Evolutionary conservation across 1,284 basidiomycete species (phyloP), one percentile per base, ranked within the genome.

Genomic region (Ustilago esculenta): DNA sequence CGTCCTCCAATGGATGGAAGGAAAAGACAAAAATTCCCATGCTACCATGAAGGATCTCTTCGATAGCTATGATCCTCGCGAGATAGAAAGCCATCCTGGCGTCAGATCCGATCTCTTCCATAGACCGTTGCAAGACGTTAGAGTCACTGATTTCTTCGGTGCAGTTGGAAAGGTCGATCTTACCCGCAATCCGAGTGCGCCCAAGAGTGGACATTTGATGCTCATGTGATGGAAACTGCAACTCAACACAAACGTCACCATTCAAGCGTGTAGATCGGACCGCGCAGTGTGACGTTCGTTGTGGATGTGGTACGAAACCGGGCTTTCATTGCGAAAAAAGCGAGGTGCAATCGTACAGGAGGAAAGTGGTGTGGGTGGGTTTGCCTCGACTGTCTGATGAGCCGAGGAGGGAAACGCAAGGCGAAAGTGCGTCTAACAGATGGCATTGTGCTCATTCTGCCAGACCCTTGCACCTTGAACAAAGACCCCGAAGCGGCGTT

Each of bases 121-220:
- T 5, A 85, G 91, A n/a, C 84, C 87, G 2, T 84, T 94, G 10
- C 83, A 86, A 39, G 82, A 88, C n/a, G 87, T 90, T 0, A 87
- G 89, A 15, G 86, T 98, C 61, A 97, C 94, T 4, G 94, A 98
- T 83, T 98, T 98, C 82, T 92, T 98, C 73, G 95, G 95, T 3
- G 92, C 91, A 1, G 92, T 97, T 9, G 86, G 91, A 3, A 89
- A 90, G 58, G 92, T 90, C 0, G 92, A 96, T 73, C 73, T 86
- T 5, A 79, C 75, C 5, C n/a, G 23, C n/a, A n/a, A 40, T 17
- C 8, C 39, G 50, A 21, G 23, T 48, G 32, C n/a, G n/a, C n/a
- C n/a, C n/a, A n/a, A n/a, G n/a, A n/a, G n/a, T n/a, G n/a, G n/a
- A n/a, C n/a, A n/a, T n/a, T n/a, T n/a, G n/a, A 41, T 50, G 32